Evolutionary conservation across 2,329 filamentous ascomycete species (phyloP).

Genomic region (Penicillium aurantiogriseum): DNA sequence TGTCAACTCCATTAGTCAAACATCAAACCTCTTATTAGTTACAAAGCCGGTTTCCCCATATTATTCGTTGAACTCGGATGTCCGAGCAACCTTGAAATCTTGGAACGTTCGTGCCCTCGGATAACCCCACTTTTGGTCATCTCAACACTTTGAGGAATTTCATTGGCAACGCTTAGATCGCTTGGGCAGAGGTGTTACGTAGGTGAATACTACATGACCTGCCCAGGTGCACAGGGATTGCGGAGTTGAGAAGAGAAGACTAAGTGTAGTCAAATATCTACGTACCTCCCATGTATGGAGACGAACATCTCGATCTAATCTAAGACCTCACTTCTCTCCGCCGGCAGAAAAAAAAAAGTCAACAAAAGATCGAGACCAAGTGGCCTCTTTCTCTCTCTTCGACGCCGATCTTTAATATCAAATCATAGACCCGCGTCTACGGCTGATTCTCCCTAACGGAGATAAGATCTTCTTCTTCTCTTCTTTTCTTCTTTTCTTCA

Average conservation of each 20-base stretch:
- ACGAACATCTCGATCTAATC: neutral
- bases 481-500: neutral
- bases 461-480: neutral
- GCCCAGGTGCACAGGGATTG: constrained; percentile 9
- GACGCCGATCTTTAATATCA: constrained; percentile 7
- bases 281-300: too few species aligned
- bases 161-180: constrained; percentile 13
- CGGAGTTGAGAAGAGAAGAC: neutral
- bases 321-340: constrained; percentile 6
- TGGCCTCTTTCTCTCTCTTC: constrained; percentile 5
- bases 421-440: neutral
- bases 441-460: neutral
- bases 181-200: neutral
- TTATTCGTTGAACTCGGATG: neutral
- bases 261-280: neutral
- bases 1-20: constrained; percentile 6
- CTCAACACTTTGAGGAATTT: constrained; percentile 10
- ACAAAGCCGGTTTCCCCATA: neutral
- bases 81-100: too few species aligned
- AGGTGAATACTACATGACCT: neutral
- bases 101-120: constrained; percentile 11
- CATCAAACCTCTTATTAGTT: neutral
- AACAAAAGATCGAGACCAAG: constrained; percentile 8
- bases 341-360: constrained; percentile 11
- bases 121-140: constrained; percentile 21